Percentiles rank a stretch among this genome's conserved stretches.
Evolutionary conservation across 441 rosid species (phyloP).

Genomic region (Isatis lusitanica): DNA sequence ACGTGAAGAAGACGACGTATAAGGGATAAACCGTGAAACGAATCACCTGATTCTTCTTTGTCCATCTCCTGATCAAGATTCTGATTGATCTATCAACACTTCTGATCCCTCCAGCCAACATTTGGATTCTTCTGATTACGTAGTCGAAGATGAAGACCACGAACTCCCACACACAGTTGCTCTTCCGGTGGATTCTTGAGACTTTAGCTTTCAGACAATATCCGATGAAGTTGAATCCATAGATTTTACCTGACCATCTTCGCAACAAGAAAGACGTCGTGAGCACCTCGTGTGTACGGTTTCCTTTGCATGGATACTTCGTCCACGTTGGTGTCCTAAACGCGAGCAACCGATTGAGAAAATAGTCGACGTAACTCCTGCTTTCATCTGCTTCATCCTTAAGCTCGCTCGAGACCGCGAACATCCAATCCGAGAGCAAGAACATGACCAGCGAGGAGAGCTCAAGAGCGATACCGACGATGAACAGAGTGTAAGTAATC

Average conservation of each 20-base stretch:
- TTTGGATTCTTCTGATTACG: neutral
- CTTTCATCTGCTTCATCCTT: slow-evolving; percentile 5
- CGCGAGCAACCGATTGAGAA: slow-evolving; percentile 20
- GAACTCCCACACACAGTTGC: neutral
- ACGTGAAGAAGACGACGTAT: neutral
- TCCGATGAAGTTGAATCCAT: slow-evolving; percentile 39
- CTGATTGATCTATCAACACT: neutral
- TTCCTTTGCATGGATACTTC: neutral
- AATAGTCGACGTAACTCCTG: neutral
- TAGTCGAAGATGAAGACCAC: slow-evolving; percentile 11
- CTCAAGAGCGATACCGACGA: slow-evolving; percentile 49
- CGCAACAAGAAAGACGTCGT: slow-evolving; percentile 27
- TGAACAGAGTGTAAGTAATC: slow-evolving; percentile 47
- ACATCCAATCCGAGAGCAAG: slow-evolving; percentile 53
- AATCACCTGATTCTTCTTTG: neutral
- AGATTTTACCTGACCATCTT: slow-evolving; percentile 48
- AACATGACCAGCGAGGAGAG: slow-evolving; percentile 30
- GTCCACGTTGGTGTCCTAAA: slow-evolving; percentile 35
- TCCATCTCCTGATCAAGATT: neutral
- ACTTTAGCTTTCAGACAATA: slow-evolving; percentile 37
- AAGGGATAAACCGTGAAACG: slow-evolving; percentile 5
- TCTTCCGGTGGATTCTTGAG: slow-evolving; percentile 31
- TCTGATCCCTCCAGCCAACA: neutral
- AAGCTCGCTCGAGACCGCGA: slow-evolving; percentile 15
- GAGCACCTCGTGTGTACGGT: neutral